Conservation (phyloP, 2,329 filamentous ascomycete genomes). For the Trichoderma koningii region DNA sequence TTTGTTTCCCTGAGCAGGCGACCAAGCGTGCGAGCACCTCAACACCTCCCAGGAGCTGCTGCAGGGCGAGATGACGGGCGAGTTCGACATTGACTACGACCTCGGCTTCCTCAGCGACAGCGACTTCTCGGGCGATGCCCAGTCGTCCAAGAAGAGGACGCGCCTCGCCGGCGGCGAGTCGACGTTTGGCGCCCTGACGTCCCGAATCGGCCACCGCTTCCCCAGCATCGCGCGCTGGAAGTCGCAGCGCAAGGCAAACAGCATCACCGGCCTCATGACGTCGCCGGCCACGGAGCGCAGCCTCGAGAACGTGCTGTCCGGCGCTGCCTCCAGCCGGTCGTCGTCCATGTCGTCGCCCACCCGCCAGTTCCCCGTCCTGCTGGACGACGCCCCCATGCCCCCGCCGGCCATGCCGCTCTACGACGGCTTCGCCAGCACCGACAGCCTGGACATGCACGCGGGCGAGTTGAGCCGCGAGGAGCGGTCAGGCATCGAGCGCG, state of each 20-base stretch:
- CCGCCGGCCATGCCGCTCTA: conserved; percentile 66
- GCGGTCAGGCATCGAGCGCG: conserved; percentile 57
- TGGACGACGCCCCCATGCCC: conserved; percentile 58
- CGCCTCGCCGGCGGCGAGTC: conserved; percentile 56
- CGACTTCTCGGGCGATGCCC: conserved; percentile 53
- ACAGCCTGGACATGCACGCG: conserved; percentile 55
- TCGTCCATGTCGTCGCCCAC: conserved; percentile 71
- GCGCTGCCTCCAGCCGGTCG: conserved; percentile 72
- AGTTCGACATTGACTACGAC: conserved; percentile 63
- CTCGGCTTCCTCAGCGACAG: conserved; percentile 66
- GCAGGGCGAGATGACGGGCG: conserved; percentile 43
- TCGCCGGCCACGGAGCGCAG: conserved; percentile 79
- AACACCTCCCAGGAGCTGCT: conserved; percentile 47
- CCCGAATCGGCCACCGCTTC: conserved; percentile 65
- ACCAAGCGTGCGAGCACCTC: conserved; percentile 62
- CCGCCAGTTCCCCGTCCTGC: conserved; percentile 48
- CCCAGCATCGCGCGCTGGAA: conserved; percentile 56
- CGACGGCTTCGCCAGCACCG: conserved; percentile 61
- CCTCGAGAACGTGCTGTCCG: conserved; percentile 74
- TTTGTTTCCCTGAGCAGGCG: conserved; percentile 48
- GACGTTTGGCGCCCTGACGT: conserved; percentile 62
- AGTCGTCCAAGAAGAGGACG: conserved; percentile 52
- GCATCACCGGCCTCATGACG: conserved; percentile 38
- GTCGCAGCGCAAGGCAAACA: conserved; percentile 47
- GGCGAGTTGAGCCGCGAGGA: conserved; percentile 46